Evolutionary conservation across 805 yeast genomes (phyloP), one percentile per base, ranked within the genome.

Genomic region (Nakazawaea ishiwadae): DNA sequence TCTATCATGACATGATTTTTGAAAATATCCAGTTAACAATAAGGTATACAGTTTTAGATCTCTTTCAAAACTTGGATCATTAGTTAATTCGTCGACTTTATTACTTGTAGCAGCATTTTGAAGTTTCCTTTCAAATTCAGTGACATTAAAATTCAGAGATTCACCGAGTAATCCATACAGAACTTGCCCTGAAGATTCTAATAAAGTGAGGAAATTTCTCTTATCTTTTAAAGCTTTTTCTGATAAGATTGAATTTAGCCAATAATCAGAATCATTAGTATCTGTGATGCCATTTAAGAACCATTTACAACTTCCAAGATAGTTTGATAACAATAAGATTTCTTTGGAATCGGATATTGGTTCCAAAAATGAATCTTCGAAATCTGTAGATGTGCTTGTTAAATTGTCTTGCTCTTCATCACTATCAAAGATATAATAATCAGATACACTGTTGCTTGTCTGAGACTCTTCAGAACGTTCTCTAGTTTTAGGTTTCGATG

Each of bases 271-370:
- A 5, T 23, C 16, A 16, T 20, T 20, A 34, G 39, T 40, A 40
- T 37, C 44, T 21, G 40, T 37, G 31, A 40, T 14, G n/a, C 39
- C 35, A 27, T 45, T 44, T 29, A 44, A 29, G 11, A 44, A 24
- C 48, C 48, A 44, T 24, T 35, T 34, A 30, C 45, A 37, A 5
- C 28, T 28, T 7, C 20, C 20, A 11, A 37, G 21, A 28, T 32
- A 37, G 18, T 27, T 37, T 9, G 42, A 16, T 19, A 37, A 18
- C 17, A 37, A 19, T 2, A 15, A 16, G 15, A 30, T 24, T 32
- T 31, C 40, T 12, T 32, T 29, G 3, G 30, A 14, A 19, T 39
- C 35, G 11, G 38, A 27, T 5, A 34, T 14, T 4, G 43, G 43
- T 11, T 24, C 27, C 23, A 28, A 12, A 14, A 24, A 32, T 8